Conservation (phyloP, 495 filamentous ascomycete genomes). For the Astrocystis sublimbata region DNA sequence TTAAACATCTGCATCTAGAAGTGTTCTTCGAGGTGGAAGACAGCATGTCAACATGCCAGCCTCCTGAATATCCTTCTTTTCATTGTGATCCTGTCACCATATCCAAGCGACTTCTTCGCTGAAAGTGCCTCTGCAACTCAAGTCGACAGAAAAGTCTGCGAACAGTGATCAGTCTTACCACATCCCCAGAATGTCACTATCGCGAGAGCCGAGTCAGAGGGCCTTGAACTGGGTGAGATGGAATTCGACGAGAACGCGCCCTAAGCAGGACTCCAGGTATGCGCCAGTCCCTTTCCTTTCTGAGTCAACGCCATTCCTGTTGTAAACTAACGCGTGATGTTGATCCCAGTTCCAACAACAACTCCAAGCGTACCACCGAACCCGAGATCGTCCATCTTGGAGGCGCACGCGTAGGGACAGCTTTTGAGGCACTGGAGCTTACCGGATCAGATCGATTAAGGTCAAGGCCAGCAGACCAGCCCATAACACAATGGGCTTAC, state of each 20-base stretch:
- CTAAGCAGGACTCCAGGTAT: constrained; percentile 11
- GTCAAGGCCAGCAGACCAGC: constrained; percentile 20
- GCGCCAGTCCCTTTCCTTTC: constrained; percentile 1
- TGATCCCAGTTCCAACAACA: constrained; percentile 8
- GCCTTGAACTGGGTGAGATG: constrained; percentile 15
- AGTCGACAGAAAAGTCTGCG: background rate
- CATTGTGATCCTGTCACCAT: background rate
- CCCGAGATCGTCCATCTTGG: constrained; percentile 37
- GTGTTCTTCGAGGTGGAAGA: background rate
- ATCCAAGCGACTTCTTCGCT: background rate
- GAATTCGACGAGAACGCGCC: constrained; percentile 10
- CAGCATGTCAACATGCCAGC: background rate
- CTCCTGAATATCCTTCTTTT: constrained; percentile 2
- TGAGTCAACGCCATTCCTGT: background rate
- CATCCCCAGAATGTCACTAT: constrained; percentile 8
- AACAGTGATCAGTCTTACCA: background rate
- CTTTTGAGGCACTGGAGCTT: constrained; percentile 2
- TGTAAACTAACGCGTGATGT: constrained; percentile 6
- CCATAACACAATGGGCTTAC: constrained; percentile 35
- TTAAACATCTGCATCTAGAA: background rate
- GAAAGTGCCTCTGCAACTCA: background rate
- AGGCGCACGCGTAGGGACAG: constrained; percentile 30
- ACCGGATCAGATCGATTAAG: constrained; percentile 22
- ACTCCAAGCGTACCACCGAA: constrained; percentile 10
- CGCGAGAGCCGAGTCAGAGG: constrained; percentile 17